These are phyloP conservation scores for Pyrenula massariospora DNA, from an alignment of 495 filamentous ascomycete genomes.

Conservation along the genomic window DNA sequence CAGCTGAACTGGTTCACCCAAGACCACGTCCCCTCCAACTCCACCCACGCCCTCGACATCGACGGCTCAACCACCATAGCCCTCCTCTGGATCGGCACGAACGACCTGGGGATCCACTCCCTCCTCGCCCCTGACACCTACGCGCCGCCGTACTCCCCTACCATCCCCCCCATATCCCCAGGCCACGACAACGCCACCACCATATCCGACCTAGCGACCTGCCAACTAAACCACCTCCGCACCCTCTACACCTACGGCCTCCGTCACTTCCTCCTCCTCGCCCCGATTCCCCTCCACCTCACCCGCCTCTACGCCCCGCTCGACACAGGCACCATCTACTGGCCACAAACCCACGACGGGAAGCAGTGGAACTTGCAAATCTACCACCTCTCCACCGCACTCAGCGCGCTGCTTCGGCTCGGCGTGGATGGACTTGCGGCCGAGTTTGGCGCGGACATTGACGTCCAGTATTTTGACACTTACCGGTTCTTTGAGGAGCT, in stretches of 20 bases:
- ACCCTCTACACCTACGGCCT: background rate
- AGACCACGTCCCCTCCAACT: background rate
- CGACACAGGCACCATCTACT: background rate
- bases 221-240: background rate
- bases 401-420: background rate
- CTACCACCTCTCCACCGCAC: background rate
- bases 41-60: background rate
- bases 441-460: background rate
- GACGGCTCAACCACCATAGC: background rate
- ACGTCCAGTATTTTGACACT: background rate
- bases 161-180: background rate
- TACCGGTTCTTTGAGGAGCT: background rate
- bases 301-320: background rate
- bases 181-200: background rate
- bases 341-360: background rate
- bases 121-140: background rate
- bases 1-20: background rate
- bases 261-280: background rate
- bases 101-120: background rate
- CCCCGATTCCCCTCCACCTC: background rate
- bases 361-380: background rate
- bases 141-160: background rate
- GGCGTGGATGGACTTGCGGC: background rate
- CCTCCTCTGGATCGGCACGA: background rate
- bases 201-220: background rate